Percentiles rank a stretch among this genome's conserved stretches.
These are phyloP conservation scores for Tephrocybe sp. DNA, from an alignment of 768 basidiomycete species.

Conservation along the genomic window DNA sequence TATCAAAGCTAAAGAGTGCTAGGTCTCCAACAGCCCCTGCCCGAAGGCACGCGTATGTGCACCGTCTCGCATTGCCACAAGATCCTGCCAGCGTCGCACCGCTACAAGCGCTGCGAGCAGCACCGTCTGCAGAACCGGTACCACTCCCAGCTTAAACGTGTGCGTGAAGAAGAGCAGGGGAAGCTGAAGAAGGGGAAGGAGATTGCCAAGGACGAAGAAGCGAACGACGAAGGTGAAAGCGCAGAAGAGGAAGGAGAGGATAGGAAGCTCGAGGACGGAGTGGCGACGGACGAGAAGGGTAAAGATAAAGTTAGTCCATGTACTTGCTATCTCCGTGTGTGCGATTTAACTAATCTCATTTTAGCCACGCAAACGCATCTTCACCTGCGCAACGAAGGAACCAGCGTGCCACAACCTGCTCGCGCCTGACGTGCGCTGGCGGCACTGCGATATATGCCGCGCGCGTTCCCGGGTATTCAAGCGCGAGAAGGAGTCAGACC, in stretches of 20 bases:
- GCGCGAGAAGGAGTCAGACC: conserved; percentile 15
- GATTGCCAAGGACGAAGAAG: not conserved
- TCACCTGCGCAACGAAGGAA: conserved; percentile 35
- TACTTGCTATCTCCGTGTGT: no score
- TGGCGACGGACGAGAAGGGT: not conserved
- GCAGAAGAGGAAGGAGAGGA: conserved; percentile 13
- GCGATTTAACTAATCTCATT: not conserved
- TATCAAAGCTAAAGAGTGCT: no score
- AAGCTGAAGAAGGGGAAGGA: conserved; percentile 17
- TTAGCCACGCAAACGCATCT: conserved; percentile 17
- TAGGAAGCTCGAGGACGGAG: not conserved
- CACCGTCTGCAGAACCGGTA: conserved; percentile 57
- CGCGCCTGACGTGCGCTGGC: conserved; percentile 42
- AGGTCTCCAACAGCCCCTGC: conserved; percentile 4
- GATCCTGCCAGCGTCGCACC: conserved; percentile 45
- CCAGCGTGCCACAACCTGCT: conserved; percentile 43
- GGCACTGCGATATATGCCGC: conserved; percentile 49
- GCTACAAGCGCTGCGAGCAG: conserved; percentile 54
- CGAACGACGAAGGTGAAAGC: not conserved
- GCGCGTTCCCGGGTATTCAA: conserved; percentile 30
- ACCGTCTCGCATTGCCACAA: conserved; percentile 59
- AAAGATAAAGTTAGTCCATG: not conserved
- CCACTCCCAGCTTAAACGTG: conserved; percentile 51
- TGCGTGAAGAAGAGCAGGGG: conserved; percentile 44
- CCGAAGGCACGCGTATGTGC: conserved; percentile 46